Evolutionary conservation across 805 yeast genomes (phyloP).

Genomic region (Ogataea ganodermae): DNA sequence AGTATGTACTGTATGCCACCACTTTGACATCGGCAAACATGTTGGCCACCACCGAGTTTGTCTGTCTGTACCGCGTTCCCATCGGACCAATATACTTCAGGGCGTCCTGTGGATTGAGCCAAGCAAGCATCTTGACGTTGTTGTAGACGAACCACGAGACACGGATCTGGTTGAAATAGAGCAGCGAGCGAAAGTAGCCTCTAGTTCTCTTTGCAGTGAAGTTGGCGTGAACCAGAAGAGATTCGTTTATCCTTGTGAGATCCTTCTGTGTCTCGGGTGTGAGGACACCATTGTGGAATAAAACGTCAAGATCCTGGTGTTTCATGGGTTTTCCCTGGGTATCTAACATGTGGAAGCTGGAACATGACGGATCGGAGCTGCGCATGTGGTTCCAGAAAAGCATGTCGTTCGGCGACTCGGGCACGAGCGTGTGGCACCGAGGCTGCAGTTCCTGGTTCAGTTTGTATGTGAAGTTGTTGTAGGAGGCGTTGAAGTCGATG

Average conservation of each 20-base stretch:
- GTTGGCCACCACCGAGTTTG: constrained; percentile 66
- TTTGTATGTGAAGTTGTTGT: constrained; percentile 60
- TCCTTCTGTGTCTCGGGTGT: constrained; percentile 31
- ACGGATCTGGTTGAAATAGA: constrained; percentile 33
- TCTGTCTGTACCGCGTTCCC: constrained; percentile 53
- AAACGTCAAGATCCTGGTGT: constrained; percentile 24
- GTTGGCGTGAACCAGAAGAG: constrained; percentile 34
- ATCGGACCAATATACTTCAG: constrained; percentile 61
- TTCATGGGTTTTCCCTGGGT: constrained; percentile 18
- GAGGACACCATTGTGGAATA: constrained; percentile 47
- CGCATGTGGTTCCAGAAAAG: constrained; percentile 28
- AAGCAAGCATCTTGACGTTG: constrained; percentile 69
- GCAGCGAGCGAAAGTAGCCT: constrained; percentile 47
- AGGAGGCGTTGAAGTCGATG: constrained; percentile 61
- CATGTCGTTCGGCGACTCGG: constrained; percentile 22
- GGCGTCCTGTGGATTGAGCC: constrained; percentile 64
- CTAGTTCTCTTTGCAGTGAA: constrained; percentile 51
- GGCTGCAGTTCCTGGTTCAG: constrained; percentile 66
- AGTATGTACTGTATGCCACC: constrained; percentile 46
- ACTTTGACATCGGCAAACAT: constrained; percentile 60
- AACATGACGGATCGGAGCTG: constrained; percentile 16
- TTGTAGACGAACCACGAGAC: constrained; percentile 39
- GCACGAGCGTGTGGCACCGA: constrained; percentile 56
- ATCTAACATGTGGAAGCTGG: constrained; percentile 19
- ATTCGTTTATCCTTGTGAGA: constrained; percentile 26